Base-by-base conservation (phyloP, 768 basidiomycete species). In the Lactarius pseudohatsudake region DNA sequence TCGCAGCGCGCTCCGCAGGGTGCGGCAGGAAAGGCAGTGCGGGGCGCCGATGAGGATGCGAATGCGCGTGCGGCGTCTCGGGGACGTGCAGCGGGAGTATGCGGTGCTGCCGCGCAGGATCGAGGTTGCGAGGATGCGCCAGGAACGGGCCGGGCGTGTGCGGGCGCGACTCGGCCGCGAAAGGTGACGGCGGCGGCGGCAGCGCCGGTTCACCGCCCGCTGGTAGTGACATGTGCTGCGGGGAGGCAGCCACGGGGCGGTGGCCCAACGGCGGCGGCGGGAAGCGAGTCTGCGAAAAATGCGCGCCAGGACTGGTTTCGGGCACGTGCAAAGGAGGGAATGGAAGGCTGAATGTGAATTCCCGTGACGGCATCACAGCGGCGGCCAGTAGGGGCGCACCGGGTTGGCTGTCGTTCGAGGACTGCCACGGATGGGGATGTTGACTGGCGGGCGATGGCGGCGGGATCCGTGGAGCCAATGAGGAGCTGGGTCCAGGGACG, bases 271-370 rank as follows among this genome's bases (percentile, higher is more conserved):
- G 18, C 13, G 34, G 38, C 40, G 61, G 53, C 34, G 34, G 61
- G 40, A 62, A 45, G 36, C 54, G 53, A 6, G 13, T 45, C 38
- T 66, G 56, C 34, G 56, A 3, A 15, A 26, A 38, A n/a, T 20
- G 57, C 18, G 57, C 22, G 11, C 20, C 26, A 40, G 50, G 47
- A 34, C 50, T 20, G 18, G 56, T 15, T 15, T 58, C 47, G 34
- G 66, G 66, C 36, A 64, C 66, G 18, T 67, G 69, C 60, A 68
- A 13, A 3, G 57, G 69, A 1, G 69, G 67, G n/a, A 70, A 59
- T n/a, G 69, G 69, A 6, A 47, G 45, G 26, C 15, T 64, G 62
- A 63, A 67, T 4, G 66, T 64, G 53, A 67, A 67, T 9, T 64
- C 66, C 26, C 62, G 43, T 26, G 67, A 53, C 20, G 58, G 65